Base-by-base conservation (phyloP, 805 yeast species). In the Komagataella pseudopastoris region DNA sequence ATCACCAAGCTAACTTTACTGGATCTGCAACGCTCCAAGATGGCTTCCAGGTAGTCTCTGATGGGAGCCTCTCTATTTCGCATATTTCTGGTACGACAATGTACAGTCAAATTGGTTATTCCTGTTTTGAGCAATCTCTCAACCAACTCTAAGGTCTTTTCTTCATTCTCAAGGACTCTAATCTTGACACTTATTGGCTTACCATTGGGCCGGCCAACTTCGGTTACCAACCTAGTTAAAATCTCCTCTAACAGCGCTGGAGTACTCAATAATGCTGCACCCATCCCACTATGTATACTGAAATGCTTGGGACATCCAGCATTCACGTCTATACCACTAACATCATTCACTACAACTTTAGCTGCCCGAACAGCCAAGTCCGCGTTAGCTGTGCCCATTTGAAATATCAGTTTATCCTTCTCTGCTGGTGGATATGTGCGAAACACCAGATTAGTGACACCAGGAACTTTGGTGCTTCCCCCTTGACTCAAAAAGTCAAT, bases 221-320 rank as follows among this genome's bases (percentile, higher is more conserved):
- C 72, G 22, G 74, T 74, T 1, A 93, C 97, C 49, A 93, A 68
- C 6, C 76, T 74, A 3, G 66, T 65, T 54, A 93, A 67, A 30
- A 93, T 93, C 14, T 74, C 73, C 56, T 83, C 85, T 16, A 93
- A 71, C 44, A 78, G 68, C 47, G 87, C 96, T 0, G 98, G 97
- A 0, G 90, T 87, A 36, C 74, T 71, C 51, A 93, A 70, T 48
- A 93, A 70, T 0, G 96, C 97, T 2, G 98, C 96, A 4, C 99
- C 99, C 98, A 93, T 93, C 1, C 99, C 99, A 0, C 95, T 75
- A 65, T 93, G 99, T 2, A 89, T 75, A 1, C 95, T 85, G 60
- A 93, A 93, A 58, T 89, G 97, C 63, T 91, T 93, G 3, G 99
- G 99, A 67, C 99, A 93, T 4, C 99, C 99, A 24, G 96, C 88